phyloP scores from a whole-genome alignment of 129 eudicot genomes.

The Pulicaria dysenterica region DNA sequence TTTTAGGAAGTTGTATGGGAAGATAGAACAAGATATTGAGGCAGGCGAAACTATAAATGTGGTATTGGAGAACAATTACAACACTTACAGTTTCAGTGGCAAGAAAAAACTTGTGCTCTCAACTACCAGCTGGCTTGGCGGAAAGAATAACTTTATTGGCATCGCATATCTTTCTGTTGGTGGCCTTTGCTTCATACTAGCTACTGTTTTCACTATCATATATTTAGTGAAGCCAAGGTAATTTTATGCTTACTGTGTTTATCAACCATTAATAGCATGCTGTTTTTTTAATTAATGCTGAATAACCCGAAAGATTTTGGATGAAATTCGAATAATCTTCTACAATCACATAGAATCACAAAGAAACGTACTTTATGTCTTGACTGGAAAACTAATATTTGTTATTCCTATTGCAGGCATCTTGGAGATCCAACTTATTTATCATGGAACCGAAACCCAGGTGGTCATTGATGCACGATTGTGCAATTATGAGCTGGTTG shows the following conservation, averaged over 20 bases:
- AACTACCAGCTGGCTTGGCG: constrained; percentile 97
- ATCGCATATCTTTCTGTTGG: constrained; percentile 96
- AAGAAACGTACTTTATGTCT: neutral
- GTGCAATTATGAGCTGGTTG: constrained; percentile 27
- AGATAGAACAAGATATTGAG: constrained; percentile 79
- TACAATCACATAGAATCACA: constrained; percentile 4
- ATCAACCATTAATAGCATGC: neutral
- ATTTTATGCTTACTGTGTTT: neutral
- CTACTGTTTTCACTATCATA: constrained; percentile 67
- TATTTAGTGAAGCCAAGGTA: constrained; percentile 92
- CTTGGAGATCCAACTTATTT: constrained; percentile 91
- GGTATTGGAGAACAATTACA: constrained; percentile 63
- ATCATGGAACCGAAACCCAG: constrained; percentile 93
- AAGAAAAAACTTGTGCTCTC: constrained; percentile 96
- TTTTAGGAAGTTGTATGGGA: constrained; percentile 92
- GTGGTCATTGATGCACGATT: constrained; percentile 52
- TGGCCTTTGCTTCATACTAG: constrained; percentile 79
- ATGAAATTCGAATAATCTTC: constrained; percentile 1
- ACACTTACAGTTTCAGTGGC: constrained; percentile 91
- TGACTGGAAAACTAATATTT: neutral
- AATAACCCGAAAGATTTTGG: neutral
- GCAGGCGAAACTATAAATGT: constrained; percentile 63
- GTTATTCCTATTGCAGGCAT: constrained; percentile 48
- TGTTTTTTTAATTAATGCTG: neutral
- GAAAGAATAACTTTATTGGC: constrained; percentile 91